These are phyloP conservation scores for Phialophora expanda DNA, from an alignment of 2,329 filamentous ascomycete species.

Conservation along the genomic window DNA sequence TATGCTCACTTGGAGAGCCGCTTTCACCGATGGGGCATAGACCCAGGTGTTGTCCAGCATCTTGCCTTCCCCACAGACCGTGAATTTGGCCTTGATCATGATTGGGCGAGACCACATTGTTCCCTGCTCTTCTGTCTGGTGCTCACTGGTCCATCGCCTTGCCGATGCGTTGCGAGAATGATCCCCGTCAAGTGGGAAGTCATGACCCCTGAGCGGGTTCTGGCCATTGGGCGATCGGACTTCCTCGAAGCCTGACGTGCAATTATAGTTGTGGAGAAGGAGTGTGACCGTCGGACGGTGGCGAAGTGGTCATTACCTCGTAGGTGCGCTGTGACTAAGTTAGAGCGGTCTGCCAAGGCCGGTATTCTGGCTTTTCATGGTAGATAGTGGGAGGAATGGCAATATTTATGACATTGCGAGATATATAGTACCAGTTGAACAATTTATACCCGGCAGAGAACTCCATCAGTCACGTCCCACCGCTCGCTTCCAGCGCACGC, in stretches of 20 bases:
- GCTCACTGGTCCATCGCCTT: background rate
- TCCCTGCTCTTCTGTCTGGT: background rate
- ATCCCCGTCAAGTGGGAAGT: background rate
- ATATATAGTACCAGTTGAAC: background rate
- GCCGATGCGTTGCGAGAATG: background rate
- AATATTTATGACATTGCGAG: background rate
- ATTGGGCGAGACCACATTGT: background rate
- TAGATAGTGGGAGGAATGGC: background rate
- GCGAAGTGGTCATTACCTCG: no score
- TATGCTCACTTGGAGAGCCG: background rate
- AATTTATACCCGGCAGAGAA: background rate
- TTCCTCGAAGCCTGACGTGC: background rate
- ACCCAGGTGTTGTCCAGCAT: background rate
- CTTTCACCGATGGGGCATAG: background rate
- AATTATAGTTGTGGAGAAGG: background rate
- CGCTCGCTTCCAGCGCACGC: slow-evolving; percentile 40
- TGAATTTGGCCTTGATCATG: background rate
- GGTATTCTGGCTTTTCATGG: no score
- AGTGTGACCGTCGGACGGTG: no score
- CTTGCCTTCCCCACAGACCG: background rate
- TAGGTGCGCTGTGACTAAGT: no score
- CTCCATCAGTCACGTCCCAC: slow-evolving; percentile 25
- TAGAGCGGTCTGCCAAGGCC: background rate
- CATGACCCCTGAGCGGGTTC: background rate
- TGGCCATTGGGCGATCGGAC: background rate